Evolutionary conservation across 352 stramenopile genomes (phyloP).

Genomic region (Phytophthora boehmeriae): DNA sequence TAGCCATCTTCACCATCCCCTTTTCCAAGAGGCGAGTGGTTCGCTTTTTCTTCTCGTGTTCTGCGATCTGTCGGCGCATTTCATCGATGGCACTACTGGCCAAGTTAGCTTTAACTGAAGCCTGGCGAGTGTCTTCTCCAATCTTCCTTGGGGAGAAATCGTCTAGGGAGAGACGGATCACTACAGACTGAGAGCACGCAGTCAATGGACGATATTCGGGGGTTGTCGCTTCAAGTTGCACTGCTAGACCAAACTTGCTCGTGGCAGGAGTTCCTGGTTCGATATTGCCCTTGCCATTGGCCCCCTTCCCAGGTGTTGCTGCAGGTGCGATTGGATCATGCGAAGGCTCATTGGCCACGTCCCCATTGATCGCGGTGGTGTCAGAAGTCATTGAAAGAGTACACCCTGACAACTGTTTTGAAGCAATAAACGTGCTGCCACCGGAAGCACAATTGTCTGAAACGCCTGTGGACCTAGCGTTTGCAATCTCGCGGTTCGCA

Average conservation of each 20-base stretch:
- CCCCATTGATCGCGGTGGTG: neutral
- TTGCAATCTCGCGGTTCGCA: neutral
- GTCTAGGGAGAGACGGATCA: conserved; percentile 65
- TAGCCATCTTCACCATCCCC: conserved; percentile 16
- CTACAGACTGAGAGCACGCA: conserved; percentile 66
- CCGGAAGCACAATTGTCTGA: conserved; percentile 2
- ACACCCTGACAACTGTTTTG: neutral
- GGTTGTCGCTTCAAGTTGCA: conserved; percentile 12
- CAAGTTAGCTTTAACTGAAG: conserved; percentile 2
- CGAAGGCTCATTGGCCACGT: conserved; percentile 1
- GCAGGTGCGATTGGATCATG: conserved; percentile 12
- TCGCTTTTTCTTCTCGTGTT: conserved; percentile 45
- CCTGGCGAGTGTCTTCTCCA: conserved; percentile 11
- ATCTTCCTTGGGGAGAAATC: conserved; percentile 46
- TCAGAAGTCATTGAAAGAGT: neutral
- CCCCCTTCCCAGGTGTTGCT: conserved; percentile 3
- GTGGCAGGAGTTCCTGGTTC: conserved; percentile 2
- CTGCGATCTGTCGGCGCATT: conserved; percentile 62
- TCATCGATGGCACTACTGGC: conserved; percentile 48
- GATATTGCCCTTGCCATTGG: conserved; percentile 3
- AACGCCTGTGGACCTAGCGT: neutral
- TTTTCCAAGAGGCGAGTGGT: conserved; percentile 29
- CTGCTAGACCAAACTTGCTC: neutral
- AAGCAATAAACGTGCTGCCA: neutral
- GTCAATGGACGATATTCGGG: conserved; percentile 61